phyloP scores from a whole-genome alignment of 2,329 filamentous ascomycete species.

The Fusarium sp. region DNA sequence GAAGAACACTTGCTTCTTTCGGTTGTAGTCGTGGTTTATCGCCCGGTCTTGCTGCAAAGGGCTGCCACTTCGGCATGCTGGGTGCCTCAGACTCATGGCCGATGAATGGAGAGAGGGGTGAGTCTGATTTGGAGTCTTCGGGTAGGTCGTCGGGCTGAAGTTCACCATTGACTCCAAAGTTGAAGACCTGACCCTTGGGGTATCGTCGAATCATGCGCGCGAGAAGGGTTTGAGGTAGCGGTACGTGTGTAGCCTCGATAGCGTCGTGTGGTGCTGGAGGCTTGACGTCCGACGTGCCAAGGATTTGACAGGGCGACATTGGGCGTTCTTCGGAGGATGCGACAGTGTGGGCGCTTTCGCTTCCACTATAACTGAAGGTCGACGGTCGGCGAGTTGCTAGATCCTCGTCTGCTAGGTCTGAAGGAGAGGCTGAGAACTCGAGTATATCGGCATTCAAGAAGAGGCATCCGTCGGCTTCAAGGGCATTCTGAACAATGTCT shows the following conservation, averaged over 20 bases:
- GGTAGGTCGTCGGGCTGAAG: slow-evolving; percentile 48
- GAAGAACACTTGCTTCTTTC: slow-evolving; percentile 43
- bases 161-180: slow-evolving; percentile 54
- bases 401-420: slow-evolving; percentile 23
- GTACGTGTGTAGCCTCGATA: slow-evolving; percentile 13
- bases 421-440: slow-evolving; percentile 28
- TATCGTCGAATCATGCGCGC: slow-evolving; percentile 57
- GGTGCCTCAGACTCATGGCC: not conserved
- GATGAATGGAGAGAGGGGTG: not conserved
- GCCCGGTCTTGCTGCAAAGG: not conserved
- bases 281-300: slow-evolving; percentile 12
- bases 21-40: slow-evolving; percentile 20
- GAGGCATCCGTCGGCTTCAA: slow-evolving; percentile 55
- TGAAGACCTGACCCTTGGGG: slow-evolving; percentile 60
- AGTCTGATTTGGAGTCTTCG: slow-evolving; percentile 22
- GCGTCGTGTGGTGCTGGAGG: slow-evolving; percentile 11
- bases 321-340: slow-evolving; percentile 23
- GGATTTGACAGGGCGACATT: slow-evolving; percentile 14
- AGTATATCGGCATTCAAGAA: slow-evolving; percentile 51
- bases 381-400: slow-evolving; percentile 17
- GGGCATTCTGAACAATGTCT: slow-evolving; percentile 55
- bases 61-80: not conserved
- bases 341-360: slow-evolving; percentile 21
- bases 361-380: slow-evolving; percentile 10
- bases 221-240: slow-evolving; percentile 55